Evolutionary conservation across 441 rosid genomes (phyloP).

Genomic region (Viola pubescens): DNA sequence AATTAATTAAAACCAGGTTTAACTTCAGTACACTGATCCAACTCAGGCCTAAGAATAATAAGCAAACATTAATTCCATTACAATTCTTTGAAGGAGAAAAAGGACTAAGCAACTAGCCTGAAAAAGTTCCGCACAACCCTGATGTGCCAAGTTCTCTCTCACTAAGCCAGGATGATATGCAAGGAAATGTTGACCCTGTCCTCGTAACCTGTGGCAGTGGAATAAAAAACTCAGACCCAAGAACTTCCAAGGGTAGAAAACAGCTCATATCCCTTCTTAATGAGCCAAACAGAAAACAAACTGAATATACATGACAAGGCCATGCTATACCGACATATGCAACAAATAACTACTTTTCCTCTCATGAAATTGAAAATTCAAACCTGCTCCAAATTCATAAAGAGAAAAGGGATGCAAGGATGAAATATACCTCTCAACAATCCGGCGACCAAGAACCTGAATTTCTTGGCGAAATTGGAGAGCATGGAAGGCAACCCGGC

Average conservation of each 20-base stretch:
- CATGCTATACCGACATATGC: too few relatives aligned
- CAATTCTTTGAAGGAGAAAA: constrained; percentile 14
- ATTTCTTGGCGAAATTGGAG: constrained; percentile 86
- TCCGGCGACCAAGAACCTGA: constrained; percentile 62
- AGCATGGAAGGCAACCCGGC: constrained; percentile 94
- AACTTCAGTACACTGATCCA: not conserved
- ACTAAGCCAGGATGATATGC: constrained; percentile 88
- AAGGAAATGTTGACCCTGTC: constrained; percentile 73
- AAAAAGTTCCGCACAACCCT: constrained; percentile 98
- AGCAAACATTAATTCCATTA: not conserved
- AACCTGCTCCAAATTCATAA: too few relatives aligned
- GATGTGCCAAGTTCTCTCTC: constrained; percentile 81
- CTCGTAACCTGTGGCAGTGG: constrained; percentile 52
- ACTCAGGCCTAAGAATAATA: constrained; percentile 1
- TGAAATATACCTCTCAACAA: constrained; percentile 66
- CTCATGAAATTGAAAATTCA: too few relatives aligned
- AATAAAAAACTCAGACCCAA: constrained; percentile 14
- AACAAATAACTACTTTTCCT: too few relatives aligned
- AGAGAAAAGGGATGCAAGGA: too few relatives aligned
- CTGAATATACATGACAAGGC: too few relatives aligned
- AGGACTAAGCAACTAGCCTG: constrained; percentile 47
- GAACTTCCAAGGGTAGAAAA: constrained; percentile 6
- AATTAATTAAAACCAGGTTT: not conserved
- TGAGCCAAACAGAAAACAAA: too few relatives aligned
- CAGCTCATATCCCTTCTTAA: too few relatives aligned